These are phyloP conservation scores for Scytalidium lignicola DNA, from an alignment of 2,329 filamentous ascomycete species.

Conservation along the genomic window DNA sequence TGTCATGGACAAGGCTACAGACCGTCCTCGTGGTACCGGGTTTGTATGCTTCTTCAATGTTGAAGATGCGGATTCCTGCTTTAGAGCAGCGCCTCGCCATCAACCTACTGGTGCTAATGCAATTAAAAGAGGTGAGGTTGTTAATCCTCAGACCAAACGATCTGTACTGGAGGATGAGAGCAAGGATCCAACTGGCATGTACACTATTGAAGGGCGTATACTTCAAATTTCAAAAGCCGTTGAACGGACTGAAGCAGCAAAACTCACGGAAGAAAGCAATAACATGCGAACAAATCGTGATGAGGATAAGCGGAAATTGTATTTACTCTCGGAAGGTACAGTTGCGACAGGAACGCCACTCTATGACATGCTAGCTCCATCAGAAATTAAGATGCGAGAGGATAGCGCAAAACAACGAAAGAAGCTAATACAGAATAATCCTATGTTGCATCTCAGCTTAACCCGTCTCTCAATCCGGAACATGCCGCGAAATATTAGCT, in stretches of 20 bases:
- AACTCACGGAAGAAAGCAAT: conserved; percentile 65
- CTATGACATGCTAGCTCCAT: conserved; percentile 68
- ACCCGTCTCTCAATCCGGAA: conserved; percentile 91
- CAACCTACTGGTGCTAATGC: conserved; percentile 34
- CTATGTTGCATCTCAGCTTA: conserved; percentile 79
- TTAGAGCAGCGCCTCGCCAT: conserved; percentile 66
- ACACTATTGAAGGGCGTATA: conserved; percentile 86
- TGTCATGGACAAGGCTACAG: conserved; percentile 80
- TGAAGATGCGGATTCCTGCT: conserved; percentile 70
- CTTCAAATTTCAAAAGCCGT: conserved; percentile 82
- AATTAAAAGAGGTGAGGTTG: conserved; percentile 24
- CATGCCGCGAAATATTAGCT: conserved; percentile 74
- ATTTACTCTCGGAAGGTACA: conserved; percentile 80
- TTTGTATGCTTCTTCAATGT: conserved; percentile 88
- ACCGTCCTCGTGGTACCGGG: conserved; percentile 83
- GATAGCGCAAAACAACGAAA: conserved; percentile 83
- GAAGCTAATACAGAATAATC: conserved; percentile 85
- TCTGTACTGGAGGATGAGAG: conserved; percentile 86
- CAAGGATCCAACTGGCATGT: conserved; percentile 74
- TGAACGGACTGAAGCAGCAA: conserved; percentile 71
- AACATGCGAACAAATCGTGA: conserved; percentile 60
- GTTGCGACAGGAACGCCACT: conserved; percentile 73
- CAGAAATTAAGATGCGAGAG: conserved; percentile 84
- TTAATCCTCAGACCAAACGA: conserved; percentile 52
- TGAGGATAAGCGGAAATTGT: conserved; percentile 86